phyloP scores from a whole-genome alignment of 352 stramenopile species.

The Globisporangium barbulae region DNA sequence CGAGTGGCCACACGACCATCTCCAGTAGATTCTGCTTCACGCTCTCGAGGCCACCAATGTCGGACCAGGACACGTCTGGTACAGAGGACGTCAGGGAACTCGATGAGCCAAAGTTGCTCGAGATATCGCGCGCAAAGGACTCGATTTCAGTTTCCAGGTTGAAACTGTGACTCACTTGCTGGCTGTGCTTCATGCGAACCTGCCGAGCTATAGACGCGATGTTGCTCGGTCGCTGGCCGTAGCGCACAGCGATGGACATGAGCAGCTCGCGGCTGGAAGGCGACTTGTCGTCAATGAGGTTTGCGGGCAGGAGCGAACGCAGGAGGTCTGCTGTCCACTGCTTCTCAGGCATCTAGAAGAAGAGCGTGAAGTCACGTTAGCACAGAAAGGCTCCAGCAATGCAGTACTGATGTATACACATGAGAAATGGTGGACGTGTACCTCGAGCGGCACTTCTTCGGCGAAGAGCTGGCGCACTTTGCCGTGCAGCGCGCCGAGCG shows the following conservation, averaged over 20 bases:
- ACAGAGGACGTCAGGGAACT: conserved; percentile 41
- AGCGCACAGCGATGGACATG: conserved; percentile 59
- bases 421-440: conserved; percentile 20
- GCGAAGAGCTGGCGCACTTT: conserved; percentile 76
- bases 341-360: conserved; percentile 50
- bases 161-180: background rate
- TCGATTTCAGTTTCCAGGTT: conserved; percentile 45
- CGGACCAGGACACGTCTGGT: conserved; percentile 61
- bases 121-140: conserved; percentile 40
- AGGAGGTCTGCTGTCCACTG: conserved; percentile 52
- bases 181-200: conserved; percentile 16
- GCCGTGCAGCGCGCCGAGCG: conserved; percentile 44
- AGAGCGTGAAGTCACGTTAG: background rate
- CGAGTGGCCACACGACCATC: conserved; percentile 85
- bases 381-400: too few relatives aligned
- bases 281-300: background rate
- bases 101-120: conserved; percentile 19
- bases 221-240: conserved; percentile 76
- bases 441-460: conserved; percentile 70
- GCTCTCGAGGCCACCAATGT: conserved; percentile 66
- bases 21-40: conserved; percentile 80
- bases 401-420: background rate
- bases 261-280: conserved; percentile 20
- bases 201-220: conserved; percentile 53
- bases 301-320: conserved; percentile 32